A percentile compares a stretch with the other conserved stretches of the same genome.
These are phyloP conservation scores for Lonicera japonica DNA, from an alignment of 129 eudicot species.

Conservation along the genomic window DNA sequence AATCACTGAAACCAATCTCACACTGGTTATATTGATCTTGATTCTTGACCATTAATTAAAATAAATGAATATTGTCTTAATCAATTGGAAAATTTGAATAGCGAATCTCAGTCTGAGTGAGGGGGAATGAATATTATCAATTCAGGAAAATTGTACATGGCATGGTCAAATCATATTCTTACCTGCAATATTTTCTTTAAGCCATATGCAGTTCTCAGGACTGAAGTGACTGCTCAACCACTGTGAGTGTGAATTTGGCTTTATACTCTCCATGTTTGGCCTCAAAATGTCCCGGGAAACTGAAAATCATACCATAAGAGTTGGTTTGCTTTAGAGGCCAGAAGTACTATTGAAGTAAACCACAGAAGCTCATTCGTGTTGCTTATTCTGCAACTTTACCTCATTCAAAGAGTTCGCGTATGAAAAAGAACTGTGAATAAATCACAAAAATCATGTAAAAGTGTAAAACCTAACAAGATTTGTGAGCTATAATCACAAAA, in stretches of 20 bases:
- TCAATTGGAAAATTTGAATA: too few species aligned
- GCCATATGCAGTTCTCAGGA: constrained; percentile 28
- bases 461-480: neutral
- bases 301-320: constrained; percentile 8
- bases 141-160: neutral
- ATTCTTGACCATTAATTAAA: too few species aligned
- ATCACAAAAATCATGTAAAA: neutral
- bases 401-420: neutral
- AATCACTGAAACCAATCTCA: too few species aligned
- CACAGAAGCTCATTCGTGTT: neutral
- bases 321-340: neutral
- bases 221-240: constrained; percentile 23
- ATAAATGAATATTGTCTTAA: too few species aligned
- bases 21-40: too few species aligned
- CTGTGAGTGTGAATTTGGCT: constrained; percentile 18
- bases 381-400: neutral
- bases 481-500: neutral
- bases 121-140: neutral
- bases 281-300: constrained; percentile 9
- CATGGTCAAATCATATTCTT: constrained; percentile 6
- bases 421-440: neutral
- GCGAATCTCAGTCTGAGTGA: neutral
- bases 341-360: neutral
- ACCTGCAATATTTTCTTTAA: constrained; percentile 62
- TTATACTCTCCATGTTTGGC: constrained; percentile 27